phyloP scores from a whole-genome alignment of 2,329 filamentous ascomycete species.

The Verticillium longisporum region DNA sequence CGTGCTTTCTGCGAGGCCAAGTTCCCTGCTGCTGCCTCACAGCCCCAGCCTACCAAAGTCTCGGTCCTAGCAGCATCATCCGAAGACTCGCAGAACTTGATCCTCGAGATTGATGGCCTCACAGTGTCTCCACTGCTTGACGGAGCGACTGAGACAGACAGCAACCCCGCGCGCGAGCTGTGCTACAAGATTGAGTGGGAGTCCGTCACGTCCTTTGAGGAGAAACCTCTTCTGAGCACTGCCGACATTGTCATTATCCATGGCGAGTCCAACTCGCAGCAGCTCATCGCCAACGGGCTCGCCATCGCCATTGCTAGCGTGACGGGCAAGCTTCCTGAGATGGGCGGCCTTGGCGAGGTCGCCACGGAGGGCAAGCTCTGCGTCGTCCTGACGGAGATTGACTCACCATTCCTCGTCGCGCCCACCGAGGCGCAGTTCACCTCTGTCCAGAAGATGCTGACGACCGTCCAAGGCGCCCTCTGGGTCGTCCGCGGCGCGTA shows the following conservation, averaged over 20 bases:
- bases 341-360: constrained; percentile 15
- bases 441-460: constrained; percentile 26
- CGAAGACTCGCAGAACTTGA: constrained; percentile 9
- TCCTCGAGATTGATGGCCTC: constrained; percentile 17
- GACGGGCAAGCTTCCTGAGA: constrained; percentile 11
- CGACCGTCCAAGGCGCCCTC: constrained; percentile 25
- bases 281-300: constrained; percentile 8
- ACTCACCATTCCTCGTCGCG: constrained; percentile 32
- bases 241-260: constrained; percentile 13
- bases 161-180: constrained; percentile 11
- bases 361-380: constrained; percentile 18
- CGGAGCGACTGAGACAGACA: constrained; percentile 7
- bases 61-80: constrained; percentile 10
- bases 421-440: constrained; percentile 30
- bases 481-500: constrained; percentile 35
- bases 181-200: constrained; percentile 18
- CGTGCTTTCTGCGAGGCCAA: constrained; percentile 12
- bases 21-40: constrained; percentile 4
- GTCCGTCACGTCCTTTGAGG: constrained; percentile 5
- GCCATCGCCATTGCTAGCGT: constrained; percentile 9
- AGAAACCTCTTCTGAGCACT: constrained; percentile 7
- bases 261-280: constrained; percentile 11
- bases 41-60: constrained; percentile 12
- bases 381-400: constrained; percentile 37
- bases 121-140: constrained; percentile 14